phyloP scores from a whole-genome alignment of 495 filamentous ascomycete genomes.

The Aspergillus cristatus region DNA sequence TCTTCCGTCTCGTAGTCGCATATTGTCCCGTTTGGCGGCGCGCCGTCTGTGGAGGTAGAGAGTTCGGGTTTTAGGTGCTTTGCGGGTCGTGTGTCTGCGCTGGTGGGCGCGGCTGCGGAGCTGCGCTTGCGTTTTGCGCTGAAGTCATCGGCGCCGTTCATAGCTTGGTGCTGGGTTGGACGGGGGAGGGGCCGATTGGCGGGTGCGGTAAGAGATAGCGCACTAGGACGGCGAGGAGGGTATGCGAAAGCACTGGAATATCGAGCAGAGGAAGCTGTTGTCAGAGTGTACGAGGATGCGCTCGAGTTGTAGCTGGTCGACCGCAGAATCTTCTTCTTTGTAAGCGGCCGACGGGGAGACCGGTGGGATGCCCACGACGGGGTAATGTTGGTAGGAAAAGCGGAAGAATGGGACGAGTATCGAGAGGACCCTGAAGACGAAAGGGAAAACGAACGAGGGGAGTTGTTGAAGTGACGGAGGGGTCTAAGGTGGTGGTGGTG shows the following conservation, averaged over 20 bases:
- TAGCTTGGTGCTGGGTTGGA: constrained; percentile 13
- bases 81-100: constrained; percentile 42
- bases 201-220: constrained; percentile 5
- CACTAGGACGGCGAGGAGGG: constrained; percentile 2
- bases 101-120: constrained; percentile 23
- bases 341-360: constrained; percentile 1
- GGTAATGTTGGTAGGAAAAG: background rate
- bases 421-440: background rate
- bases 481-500: constrained; percentile 5
- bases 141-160: constrained; percentile 44
- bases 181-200: constrained; percentile 5
- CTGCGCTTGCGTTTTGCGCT: constrained; percentile 55
- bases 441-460: background rate
- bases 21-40: constrained; percentile 39
- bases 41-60: constrained; percentile 34
- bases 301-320: too few relatives aligned
- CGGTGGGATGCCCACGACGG: background rate
- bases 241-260: too few relatives aligned
- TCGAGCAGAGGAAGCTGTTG: too few relatives aligned
- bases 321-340: background rate
- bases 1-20: constrained; percentile 41
- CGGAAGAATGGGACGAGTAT: background rate
- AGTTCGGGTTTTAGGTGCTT: constrained; percentile 46
- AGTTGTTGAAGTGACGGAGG: background rate
- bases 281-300: too few relatives aligned